Conservation (phyloP, 2,329 filamentous ascomycete genomes). For the Mycosphaerella sp. region DNA sequence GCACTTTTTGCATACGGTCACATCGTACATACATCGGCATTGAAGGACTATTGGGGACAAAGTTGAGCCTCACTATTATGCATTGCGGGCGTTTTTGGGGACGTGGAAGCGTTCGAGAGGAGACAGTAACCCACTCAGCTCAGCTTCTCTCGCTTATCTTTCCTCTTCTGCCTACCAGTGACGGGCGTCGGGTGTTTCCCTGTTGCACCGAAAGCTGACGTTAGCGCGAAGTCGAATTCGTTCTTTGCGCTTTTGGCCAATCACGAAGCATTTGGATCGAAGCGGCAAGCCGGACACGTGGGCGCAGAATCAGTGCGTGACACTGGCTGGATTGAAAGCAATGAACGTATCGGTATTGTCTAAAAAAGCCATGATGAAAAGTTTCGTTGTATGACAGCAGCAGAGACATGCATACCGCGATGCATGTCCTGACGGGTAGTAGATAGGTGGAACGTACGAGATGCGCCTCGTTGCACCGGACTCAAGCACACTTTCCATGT, state of each 20-base stretch:
- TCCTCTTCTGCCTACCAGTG: conserved; percentile 9
- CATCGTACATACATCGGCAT: conserved; percentile 25
- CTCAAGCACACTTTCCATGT: not conserved
- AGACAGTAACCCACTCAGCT: not conserved
- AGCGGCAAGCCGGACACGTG: conserved; percentile 1
- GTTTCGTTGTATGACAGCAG: not conserved
- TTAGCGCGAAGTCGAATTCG: not conserved
- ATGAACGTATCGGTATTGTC: conserved; percentile 24
- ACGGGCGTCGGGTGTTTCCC: not conserved
- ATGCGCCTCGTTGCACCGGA: not conserved
- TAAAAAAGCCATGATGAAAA: conserved; percentile 4
- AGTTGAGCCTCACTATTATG: conserved; percentile 17
- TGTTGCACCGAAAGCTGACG: not conserved
- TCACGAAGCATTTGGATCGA: conserved; percentile 19
- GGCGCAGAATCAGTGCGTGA: not conserved
- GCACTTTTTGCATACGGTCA: conserved; percentile 17
- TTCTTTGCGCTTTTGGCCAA: conserved; percentile 20
- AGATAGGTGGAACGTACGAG: conserved; percentile 12
- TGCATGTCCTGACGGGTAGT: conserved; percentile 12
- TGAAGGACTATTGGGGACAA: conserved; percentile 12
- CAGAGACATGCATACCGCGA: conserved; percentile 7
- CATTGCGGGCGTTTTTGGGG: conserved; percentile 17
- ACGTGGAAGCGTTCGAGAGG: conserved; percentile 1
- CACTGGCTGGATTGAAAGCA: conserved; percentile 7
- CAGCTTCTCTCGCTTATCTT: conserved; percentile 2